phyloP scores from a whole-genome alignment of 768 basidiomycete species.

The Neoboletus magnificus region DNA sequence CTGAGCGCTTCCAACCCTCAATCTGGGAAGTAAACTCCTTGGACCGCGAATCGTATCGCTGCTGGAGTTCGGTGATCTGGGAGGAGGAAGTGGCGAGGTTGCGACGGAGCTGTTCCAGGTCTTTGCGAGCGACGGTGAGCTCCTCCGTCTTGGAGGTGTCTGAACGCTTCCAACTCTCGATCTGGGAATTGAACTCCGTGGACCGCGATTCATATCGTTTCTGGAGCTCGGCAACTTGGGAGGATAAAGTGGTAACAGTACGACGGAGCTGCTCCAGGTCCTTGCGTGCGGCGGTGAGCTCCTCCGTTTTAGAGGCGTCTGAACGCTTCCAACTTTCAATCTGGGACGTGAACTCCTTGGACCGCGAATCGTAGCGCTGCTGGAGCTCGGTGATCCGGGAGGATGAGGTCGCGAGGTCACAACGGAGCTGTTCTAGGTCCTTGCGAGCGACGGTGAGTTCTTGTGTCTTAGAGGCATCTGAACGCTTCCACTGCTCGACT shows the following conservation, averaged over 20 bases:
- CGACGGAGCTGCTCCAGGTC: slow-evolving; percentile 1
- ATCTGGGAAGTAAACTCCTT: neutral
- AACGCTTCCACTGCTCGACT: neutral
- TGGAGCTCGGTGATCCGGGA: neutral
- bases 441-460: neutral
- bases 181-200: too few species aligned
- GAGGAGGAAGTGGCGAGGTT: neutral
- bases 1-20: neutral
- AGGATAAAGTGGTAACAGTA: neutral
- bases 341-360: neutral
- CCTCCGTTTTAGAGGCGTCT: neutral
- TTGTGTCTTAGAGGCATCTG: neutral
- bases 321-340: neutral
- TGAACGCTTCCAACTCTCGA: neutral
- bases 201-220: neutral
- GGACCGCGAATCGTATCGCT: neutral
- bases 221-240: neutral
- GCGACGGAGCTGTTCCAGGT: neutral
- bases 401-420: too few species aligned
- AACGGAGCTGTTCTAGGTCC: neutral
- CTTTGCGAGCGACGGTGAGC: neutral
- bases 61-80: neutral
- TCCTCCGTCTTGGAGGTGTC: neutral
- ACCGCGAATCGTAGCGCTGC: neutral
- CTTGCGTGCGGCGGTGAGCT: neutral